Evolutionary conservation across 345 rosid genomes (phyloP).

Genomic region (Brassica rapa): DNA sequence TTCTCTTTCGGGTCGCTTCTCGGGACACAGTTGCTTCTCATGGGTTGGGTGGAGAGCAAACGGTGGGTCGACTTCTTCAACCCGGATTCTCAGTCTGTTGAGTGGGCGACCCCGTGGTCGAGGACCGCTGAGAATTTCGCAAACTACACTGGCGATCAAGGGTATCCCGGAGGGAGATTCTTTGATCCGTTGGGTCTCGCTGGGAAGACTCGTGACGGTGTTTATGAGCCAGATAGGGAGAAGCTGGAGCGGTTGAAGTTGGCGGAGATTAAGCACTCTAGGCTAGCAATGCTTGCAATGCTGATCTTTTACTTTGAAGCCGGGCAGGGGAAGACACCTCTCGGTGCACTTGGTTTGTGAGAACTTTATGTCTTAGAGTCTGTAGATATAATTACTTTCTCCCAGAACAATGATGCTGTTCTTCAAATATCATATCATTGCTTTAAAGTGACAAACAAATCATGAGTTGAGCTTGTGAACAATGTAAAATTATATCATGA

Average conservation of each 20-base stretch:
- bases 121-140: slow-evolving; percentile 83
- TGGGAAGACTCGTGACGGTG: slow-evolving; percentile 66
- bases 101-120: slow-evolving; percentile 99
- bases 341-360: slow-evolving; percentile 92
- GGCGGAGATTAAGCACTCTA: slow-evolving; percentile 97
- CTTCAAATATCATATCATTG: slow-evolving; percentile 21
- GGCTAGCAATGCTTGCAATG: slow-evolving; percentile 95
- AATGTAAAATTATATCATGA: slow-evolving; percentile 13
- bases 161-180: slow-evolving; percentile 95
- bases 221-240: slow-evolving; percentile 70
- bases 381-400: slow-evolving; percentile 39
- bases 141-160: slow-evolving; percentile 86
- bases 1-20: slow-evolving; percentile 87
- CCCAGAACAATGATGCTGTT: slow-evolving; percentile 24
- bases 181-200: slow-evolving; percentile 82
- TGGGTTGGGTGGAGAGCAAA: slow-evolving; percentile 99
- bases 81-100: slow-evolving; percentile 91
- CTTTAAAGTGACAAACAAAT: neutral
- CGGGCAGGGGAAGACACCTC: slow-evolving; percentile 96
- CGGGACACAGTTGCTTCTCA: slow-evolving; percentile 83
- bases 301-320: slow-evolving; percentile 93
- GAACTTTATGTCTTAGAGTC: slow-evolving; percentile 25
- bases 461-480: neutral
- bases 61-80: slow-evolving; percentile 97
- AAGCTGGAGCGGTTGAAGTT: slow-evolving; percentile 86